Conservation (phyloP, 805 yeast genomes). For the Candida hispaniensis region DNA sequence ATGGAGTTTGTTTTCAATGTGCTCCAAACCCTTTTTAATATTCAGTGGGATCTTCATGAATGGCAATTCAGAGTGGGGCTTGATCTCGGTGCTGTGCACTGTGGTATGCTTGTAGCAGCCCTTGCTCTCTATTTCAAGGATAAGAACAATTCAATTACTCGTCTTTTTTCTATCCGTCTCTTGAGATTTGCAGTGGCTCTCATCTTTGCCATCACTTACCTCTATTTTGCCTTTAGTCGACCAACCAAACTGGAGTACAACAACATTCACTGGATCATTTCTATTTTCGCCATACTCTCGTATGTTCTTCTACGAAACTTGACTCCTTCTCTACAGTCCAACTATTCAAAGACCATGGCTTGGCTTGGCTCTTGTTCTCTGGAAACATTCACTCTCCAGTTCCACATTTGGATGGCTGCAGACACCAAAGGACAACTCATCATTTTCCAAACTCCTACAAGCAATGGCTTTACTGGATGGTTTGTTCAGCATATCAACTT, state of each 20-base stretch:
- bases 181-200: not conserved
- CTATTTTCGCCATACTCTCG: conserved; percentile 5
- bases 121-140: conserved; percentile 5
- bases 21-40: conserved; percentile 19
- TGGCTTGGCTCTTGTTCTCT: conserved; percentile 23
- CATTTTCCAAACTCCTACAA: conserved; percentile 11
- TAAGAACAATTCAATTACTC: conserved; percentile 6
- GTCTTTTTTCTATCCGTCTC: conserved; percentile 9
- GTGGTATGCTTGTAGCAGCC: conserved; percentile 23
- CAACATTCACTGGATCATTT: conserved; percentile 1
- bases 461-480: not conserved
- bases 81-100: conserved; percentile 21
- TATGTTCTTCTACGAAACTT: conserved; percentile 11
- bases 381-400: conserved; percentile 23
- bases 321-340: conserved; percentile 16
- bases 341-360: conserved; percentile 21
- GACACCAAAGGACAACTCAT: conserved; percentile 21
- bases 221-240: not conserved
- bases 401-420: conserved; percentile 24
- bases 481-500: conserved; percentile 6
- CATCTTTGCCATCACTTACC: conserved; percentile 1
- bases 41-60: conserved; percentile 23
- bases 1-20: conserved; percentile 20
- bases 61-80: conserved; percentile 23
- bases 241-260: conserved; percentile 8